Evolutionary conservation across 2,329 filamentous ascomycete genomes (phyloP).

Genomic region (Cercospora zeina): DNA sequence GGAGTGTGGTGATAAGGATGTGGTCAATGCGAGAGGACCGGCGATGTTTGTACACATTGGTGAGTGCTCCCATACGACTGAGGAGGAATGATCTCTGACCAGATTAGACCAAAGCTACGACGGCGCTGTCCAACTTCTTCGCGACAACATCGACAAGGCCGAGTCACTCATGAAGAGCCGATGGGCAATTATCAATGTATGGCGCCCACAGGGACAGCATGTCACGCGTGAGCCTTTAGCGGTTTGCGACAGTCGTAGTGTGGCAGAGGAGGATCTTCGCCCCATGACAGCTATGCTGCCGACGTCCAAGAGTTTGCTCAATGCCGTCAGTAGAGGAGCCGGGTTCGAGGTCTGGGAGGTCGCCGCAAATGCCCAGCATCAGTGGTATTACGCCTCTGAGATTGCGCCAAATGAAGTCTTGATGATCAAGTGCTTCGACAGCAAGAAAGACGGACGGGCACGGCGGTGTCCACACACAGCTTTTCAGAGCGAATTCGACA

Average conservation of each 20-base stretch:
- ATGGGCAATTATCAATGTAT: conserved; percentile 11
- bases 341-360: conserved; percentile 16
- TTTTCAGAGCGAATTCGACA: conserved; percentile 1
- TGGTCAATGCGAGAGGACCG: neutral
- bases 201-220: conserved; percentile 6
- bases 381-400: conserved; percentile 11
- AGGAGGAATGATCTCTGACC: neutral
- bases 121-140: conserved; percentile 7
- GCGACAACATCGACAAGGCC: conserved; percentile 5
- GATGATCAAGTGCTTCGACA: conserved; percentile 15
- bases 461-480: conserved; percentile 10
- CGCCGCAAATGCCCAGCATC: conserved; percentile 9
- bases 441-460: conserved; percentile 14
- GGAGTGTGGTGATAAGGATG: neutral
- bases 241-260: conserved; percentile 11
- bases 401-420: conserved; percentile 13
- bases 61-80: neutral
- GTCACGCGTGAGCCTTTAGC: conserved; percentile 9
- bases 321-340: neutral
- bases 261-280: conserved; percentile 1
- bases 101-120: neutral
- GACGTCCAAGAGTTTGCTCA: neutral
- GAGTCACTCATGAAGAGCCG: neutral
- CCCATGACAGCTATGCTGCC: conserved; percentile 5
- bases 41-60: conserved; percentile 2